Base-by-base conservation (phyloP, 2,329 filamentous ascomycete species). In the Botryotinia globosa region DNA sequence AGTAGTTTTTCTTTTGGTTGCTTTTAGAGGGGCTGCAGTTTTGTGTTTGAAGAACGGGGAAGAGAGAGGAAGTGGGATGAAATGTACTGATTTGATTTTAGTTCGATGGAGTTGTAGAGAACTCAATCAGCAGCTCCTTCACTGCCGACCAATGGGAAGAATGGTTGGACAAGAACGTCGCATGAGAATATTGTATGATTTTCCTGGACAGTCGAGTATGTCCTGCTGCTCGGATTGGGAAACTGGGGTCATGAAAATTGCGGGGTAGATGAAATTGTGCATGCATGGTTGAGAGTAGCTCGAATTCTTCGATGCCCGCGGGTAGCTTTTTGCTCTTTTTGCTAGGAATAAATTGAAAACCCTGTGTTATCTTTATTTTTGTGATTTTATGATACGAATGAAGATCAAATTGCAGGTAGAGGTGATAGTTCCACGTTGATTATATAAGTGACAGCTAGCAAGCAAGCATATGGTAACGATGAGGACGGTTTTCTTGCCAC, bases 41-140 rank as follows among this genome's bases (percentile, higher is more conserved):
- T 34, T 37, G 34, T 22, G 25, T 3, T 44, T 56, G 6, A 22
- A 16, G 22, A 51, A 14, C 0, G 0, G 12, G 44, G 34, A 39
- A 39, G 6, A n/a, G 25, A 62, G n/a, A 18, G 14, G 4, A 3
- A 10, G n/a, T 3, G 29, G 25, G 9, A n/a, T 14, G 2, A 16
- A 22, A 9, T 32, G 0, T 56, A 44, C 48, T 56, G 9, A 68
- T 56, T 42, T 44, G 12, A 25, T 18, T 56, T 1, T 32, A 68
- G 65, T 94, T 97, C 81, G 90, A 98, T 82, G 94, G 94, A 0
- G 88, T 97, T 37, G 90, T 97, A 67, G 92, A 92, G 79, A 89
- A 88, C 76, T 89, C 91, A 68, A 92, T 97, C 76, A 91, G 90
- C 75, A 95, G 92, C 73, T 87, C 90, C 37, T 98, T 94, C 88